Conservation (phyloP, 2,329 filamentous ascomycete genomes). For the Botrytis pseudocinerea region DNA sequence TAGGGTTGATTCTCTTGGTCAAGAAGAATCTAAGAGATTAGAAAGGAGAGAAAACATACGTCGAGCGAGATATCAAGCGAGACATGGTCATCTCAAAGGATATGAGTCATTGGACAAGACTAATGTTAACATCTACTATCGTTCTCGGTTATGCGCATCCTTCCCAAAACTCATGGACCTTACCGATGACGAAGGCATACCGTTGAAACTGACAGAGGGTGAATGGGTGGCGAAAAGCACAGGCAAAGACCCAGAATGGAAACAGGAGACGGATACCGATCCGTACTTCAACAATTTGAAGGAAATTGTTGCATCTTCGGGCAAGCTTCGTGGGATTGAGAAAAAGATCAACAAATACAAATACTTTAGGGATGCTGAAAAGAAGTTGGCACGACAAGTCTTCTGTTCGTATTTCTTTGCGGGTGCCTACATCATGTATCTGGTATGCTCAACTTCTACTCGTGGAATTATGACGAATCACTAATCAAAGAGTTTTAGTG, state of each 20-base stretch:
- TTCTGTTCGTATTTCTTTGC: slow-evolving; percentile 15
- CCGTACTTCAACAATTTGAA: slow-evolving; percentile 4
- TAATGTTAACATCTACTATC: slow-evolving; percentile 17
- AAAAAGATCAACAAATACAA: slow-evolving; percentile 7
- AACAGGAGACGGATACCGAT: not conserved
- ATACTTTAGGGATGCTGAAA: not conserved
- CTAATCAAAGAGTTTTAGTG: slow-evolving; percentile 12
- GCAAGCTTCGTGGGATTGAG: slow-evolving; percentile 8
- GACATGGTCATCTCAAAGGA: not conserved
- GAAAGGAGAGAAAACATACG: not conserved
- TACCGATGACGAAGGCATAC: not conserved
- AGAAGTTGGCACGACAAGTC: not conserved
- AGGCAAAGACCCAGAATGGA: not conserved
- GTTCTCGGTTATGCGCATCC: not conserved
- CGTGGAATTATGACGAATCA: not conserved
- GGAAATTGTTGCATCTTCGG: not conserved
- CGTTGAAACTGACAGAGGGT: slow-evolving; percentile 1
- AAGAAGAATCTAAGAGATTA: not conserved
- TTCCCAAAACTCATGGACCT: slow-evolving; percentile 2
- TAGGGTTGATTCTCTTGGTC: not conserved
- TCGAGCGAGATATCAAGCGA: not conserved
- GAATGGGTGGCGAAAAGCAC: slow-evolving; percentile 7
- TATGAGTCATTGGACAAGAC: slow-evolving; percentile 14
- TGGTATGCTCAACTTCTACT: slow-evolving; percentile 8
- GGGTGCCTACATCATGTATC: not conserved